These are phyloP conservation scores for Atkinsonella hypoxylon DNA, from an alignment of 2,329 filamentous ascomycete species.

Conservation along the genomic window DNA sequence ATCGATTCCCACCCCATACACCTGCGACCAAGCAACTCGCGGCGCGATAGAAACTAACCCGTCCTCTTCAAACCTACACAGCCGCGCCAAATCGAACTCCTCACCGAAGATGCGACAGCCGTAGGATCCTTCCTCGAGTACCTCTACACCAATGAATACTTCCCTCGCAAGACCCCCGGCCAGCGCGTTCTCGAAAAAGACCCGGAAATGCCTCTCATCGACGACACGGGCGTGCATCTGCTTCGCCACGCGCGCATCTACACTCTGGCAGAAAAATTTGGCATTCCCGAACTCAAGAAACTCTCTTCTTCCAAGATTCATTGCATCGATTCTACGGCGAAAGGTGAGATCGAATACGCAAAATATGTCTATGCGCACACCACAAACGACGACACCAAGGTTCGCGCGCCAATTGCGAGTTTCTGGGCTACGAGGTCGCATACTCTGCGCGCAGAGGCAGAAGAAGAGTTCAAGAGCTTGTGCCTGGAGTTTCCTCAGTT, in stretches of 20 bases:
- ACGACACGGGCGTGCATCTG: slow-evolving; percentile 71
- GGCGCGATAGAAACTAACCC: background rate
- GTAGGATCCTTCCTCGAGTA: slow-evolving; percentile 29
- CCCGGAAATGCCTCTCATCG: slow-evolving; percentile 49
- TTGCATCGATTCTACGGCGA: slow-evolving; percentile 75
- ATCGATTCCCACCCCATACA: too few relatives aligned
- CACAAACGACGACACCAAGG: slow-evolving; percentile 51
- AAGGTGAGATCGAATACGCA: slow-evolving; percentile 84
- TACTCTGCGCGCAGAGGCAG: slow-evolving; percentile 72
- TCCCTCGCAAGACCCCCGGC: slow-evolving; percentile 54
- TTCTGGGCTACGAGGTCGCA: slow-evolving; percentile 81
- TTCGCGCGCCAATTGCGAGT: slow-evolving; percentile 73
- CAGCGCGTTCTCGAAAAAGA: slow-evolving; percentile 60
- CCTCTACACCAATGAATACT: slow-evolving; percentile 43
- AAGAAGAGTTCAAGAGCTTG: slow-evolving; percentile 71
- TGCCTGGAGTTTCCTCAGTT: slow-evolving; percentile 88
- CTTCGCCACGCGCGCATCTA: slow-evolving; percentile 84
- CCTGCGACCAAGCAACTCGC: too few relatives aligned
- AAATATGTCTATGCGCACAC: slow-evolving; percentile 82
- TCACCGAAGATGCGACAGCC: slow-evolving; percentile 22
- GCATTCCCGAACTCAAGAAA: slow-evolving; percentile 53
- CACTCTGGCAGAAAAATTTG: slow-evolving; percentile 73
- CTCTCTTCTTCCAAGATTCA: slow-evolving; percentile 86
- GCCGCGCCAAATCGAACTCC: slow-evolving; percentile 57
- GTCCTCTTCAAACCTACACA: slow-evolving; percentile 4